phyloP scores from a whole-genome alignment of 2,329 filamentous ascomycete species.

The Neonectria faginata region DNA sequence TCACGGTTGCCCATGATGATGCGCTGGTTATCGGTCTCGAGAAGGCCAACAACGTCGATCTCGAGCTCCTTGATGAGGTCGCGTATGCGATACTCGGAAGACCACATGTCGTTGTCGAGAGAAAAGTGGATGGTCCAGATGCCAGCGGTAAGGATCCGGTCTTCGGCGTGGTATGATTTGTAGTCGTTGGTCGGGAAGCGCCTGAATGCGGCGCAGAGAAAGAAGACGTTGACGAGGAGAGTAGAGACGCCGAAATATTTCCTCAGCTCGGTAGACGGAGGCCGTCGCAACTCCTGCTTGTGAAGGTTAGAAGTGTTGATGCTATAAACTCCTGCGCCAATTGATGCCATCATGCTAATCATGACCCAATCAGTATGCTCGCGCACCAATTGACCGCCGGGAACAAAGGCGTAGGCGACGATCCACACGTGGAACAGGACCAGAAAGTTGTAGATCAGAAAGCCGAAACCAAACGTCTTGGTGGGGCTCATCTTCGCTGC shows the following conservation, averaged over 20 bases:
- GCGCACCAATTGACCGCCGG: conserved; percentile 89
- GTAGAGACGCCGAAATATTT: conserved; percentile 70
- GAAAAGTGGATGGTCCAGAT: conserved; percentile 99
- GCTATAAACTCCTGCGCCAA: conserved; percentile 88
- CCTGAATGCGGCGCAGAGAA: conserved; percentile 83
- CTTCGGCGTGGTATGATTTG: conserved; percentile 86
- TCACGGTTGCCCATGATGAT: conserved; percentile 99
- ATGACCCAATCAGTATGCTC: conserved; percentile 98
- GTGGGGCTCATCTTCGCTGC: conserved; percentile 83
- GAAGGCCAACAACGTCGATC: conserved; percentile 93
- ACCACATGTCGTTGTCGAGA: conserved; percentile 99
- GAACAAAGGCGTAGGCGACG: conserved; percentile 97
- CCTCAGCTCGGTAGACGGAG: conserved; percentile 57
- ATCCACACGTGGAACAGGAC: conserved; percentile 99
- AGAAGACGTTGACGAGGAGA: conserved; percentile 81
- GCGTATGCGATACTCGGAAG: conserved; percentile 92
- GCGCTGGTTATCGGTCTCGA: conserved; percentile 92
- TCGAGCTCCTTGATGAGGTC: conserved; percentile 94
- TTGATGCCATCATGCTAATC: conserved; percentile 83
- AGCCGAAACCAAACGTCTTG: conserved; percentile 86
- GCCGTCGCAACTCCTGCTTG: conserved; percentile 48
- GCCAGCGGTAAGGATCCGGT: conserved; percentile 89
- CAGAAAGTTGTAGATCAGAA: conserved; percentile 91
- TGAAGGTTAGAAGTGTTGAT: conserved; percentile 64
- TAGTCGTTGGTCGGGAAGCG: conserved; percentile 96